Evolutionary conservation across 2,329 filamentous ascomycete species (phyloP).

Genomic region (Amphichorda felina): DNA sequence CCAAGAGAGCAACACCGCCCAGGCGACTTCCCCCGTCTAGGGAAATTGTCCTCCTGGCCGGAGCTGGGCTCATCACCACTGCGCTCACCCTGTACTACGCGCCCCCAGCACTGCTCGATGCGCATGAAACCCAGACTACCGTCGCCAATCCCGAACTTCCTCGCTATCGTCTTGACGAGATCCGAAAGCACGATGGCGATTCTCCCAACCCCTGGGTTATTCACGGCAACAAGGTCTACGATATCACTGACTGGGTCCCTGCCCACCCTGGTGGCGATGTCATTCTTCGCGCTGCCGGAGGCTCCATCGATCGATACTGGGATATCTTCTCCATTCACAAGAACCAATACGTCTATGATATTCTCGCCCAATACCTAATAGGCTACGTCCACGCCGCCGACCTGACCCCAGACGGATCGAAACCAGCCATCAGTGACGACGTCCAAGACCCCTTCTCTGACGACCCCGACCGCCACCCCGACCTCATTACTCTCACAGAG

Average conservation of each 20-base stretch:
- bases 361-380: slow-evolving; percentile 52
- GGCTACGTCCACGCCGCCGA: slow-evolving; percentile 48
- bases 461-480: slow-evolving; percentile 39
- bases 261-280: slow-evolving; percentile 58
- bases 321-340: slow-evolving; percentile 61
- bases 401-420: slow-evolving; percentile 36
- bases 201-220: slow-evolving; percentile 51
- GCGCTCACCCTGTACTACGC: background rate
- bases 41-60: too few relatives aligned
- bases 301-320: slow-evolving; percentile 57
- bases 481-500: slow-evolving; percentile 36
- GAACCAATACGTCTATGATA: slow-evolving; percentile 49
- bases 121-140: background rate
- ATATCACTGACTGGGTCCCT: slow-evolving; percentile 57
- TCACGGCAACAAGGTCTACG: slow-evolving; percentile 53
- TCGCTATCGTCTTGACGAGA: slow-evolving; percentile 35
- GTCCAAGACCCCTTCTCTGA: slow-evolving; percentile 49
- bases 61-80: background rate
- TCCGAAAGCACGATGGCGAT: slow-evolving; percentile 38
- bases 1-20: too few relatives aligned
- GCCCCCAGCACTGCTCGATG: background rate
- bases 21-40: too few relatives aligned
- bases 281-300: slow-evolving; percentile 53
- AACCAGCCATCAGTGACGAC: slow-evolving; percentile 23
- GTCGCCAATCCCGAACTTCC: slow-evolving; percentile 17